Base-by-base conservation (phyloP, 257 asterid genomes). In the Jacaranda mimosifolia region DNA sequence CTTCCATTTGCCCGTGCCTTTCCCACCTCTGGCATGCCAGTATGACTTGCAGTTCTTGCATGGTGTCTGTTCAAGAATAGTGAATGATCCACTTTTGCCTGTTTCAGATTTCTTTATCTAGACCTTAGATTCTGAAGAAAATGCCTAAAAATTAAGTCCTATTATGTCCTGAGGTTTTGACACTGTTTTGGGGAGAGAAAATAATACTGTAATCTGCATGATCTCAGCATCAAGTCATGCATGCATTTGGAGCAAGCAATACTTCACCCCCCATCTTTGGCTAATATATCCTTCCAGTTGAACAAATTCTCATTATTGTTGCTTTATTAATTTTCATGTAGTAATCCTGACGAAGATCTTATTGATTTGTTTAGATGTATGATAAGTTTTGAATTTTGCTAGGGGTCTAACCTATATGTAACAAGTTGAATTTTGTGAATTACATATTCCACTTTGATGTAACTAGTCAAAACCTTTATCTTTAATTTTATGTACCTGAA, bases 101-200 rank as follows among this genome's bases (percentile, higher is more conserved):
- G 71, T 60, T 7, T 39, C 39, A 2, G 17, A 46, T 45, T 26
- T 60, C 63, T 35, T 59, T 48, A 74, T 60, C 7, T 59, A 18
- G 40, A 72, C 67, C 35, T 56, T 72, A 9, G 51, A 56, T 53
- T 3, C 38, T 53, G 1, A 18, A 68, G 45, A 32, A 68, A 68
- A 12, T 19, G 43, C 45, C 60, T 26, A 13, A 21, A 68, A 55
- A 43, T 15, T 17, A 68, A 14, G 40, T 46, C 21, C 18, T 18
- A 21, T 68, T 68, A 46, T 10, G 40, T 68, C 42, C 38, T 13
- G 60, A 68, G 59, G 21, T 46, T 11, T 40, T n/a, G 73, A 48
- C 6, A 49, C 45, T 46, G 45, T 12, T 40, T 49, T 13, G 48
- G 59, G 43, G 45, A 46, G 42, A 21, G 45, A 26, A 68, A 26